Conservation (phyloP, 768 basidiomycete genomes). For the Dentipellis sp. region DNA sequence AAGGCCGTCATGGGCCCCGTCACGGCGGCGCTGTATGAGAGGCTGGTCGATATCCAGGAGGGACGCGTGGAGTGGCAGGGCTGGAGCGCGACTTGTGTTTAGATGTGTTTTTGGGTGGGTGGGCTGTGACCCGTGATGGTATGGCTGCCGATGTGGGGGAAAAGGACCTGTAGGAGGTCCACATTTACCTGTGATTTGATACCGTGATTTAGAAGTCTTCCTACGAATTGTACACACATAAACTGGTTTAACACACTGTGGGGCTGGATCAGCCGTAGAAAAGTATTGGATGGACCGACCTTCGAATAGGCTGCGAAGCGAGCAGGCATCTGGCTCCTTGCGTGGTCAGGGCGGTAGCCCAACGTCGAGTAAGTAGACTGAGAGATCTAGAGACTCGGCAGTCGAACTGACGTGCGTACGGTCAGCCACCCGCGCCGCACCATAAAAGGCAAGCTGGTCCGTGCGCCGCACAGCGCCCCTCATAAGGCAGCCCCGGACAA, state of each 20-base stretch:
- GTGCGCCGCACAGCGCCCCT: conserved; percentile 3
- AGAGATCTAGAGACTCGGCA: no score
- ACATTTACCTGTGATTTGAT: not conserved
- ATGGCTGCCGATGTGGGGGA: not conserved
- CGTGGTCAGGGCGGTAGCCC: no score
- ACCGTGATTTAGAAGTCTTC: not conserved
- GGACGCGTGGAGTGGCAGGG: conserved; percentile 51
- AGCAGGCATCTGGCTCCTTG: no score
- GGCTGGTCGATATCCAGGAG: conserved; percentile 72
- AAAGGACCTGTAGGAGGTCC: not conserved
- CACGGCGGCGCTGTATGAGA: conserved; percentile 58
- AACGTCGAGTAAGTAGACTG: no score
- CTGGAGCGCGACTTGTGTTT: conserved; percentile 47
- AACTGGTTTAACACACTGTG: no score
- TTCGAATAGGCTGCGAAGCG: no score
- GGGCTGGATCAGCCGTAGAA: no score
- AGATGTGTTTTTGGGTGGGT: not conserved
- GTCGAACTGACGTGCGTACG: not conserved
- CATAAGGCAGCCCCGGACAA: conserved; percentile 22
- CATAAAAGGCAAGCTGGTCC: not conserved
- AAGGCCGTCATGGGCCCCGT: conserved; percentile 34
- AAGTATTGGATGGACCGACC: no score
- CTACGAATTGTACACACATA: not conserved
- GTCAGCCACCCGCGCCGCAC: not conserved
- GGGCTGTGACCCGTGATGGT: not conserved